A percentile compares a stretch with the other conserved stretches of the same genome.
Conservation (phyloP, 805 yeast genomes). For the Isabelozyma pseudorhagii region DNA sequence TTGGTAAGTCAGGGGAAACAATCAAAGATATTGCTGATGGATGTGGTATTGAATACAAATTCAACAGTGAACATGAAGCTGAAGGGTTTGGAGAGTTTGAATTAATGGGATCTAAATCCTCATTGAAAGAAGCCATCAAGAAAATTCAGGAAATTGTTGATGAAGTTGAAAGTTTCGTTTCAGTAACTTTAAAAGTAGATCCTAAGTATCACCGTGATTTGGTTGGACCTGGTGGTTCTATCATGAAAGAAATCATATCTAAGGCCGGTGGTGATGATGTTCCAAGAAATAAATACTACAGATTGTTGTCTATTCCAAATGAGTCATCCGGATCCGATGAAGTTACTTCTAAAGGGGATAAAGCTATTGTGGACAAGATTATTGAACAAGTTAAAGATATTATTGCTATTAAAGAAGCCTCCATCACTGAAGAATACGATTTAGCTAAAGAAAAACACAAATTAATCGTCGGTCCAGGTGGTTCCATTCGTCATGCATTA, state of each 20-base stretch:
- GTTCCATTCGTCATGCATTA: slow-evolving; percentile 65
- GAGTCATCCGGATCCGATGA: slow-evolving; percentile 56
- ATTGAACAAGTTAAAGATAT: slow-evolving; percentile 59
- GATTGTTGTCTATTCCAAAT: slow-evolving; percentile 67
- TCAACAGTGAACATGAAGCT: slow-evolving; percentile 40
- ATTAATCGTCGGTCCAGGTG: slow-evolving; percentile 77
- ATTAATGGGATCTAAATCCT: slow-evolving; percentile 74
- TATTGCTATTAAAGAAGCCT: slow-evolving; percentile 61
- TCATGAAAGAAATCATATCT: slow-evolving; percentile 66
- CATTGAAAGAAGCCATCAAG: slow-evolving; percentile 67
- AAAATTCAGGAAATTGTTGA: slow-evolving; percentile 61
- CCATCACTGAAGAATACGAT: slow-evolving; percentile 48
- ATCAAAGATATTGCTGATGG: slow-evolving; percentile 77
- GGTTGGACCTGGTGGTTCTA: slow-evolving; percentile 77
- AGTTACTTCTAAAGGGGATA: slow-evolving; percentile 72
- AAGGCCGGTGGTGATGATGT: slow-evolving; percentile 67
- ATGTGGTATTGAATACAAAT: slow-evolving; percentile 56
- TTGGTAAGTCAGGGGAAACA: slow-evolving; percentile 85
- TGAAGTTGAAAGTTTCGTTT: slow-evolving; percentile 60
- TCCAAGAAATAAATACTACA: slow-evolving; percentile 44
- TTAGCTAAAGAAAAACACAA: slow-evolving; percentile 75
- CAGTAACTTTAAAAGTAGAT: slow-evolving; percentile 61
- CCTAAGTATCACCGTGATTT: slow-evolving; percentile 71
- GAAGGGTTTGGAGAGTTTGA: slow-evolving; percentile 59
- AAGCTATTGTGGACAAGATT: slow-evolving; percentile 65